phyloP scores from a whole-genome alignment of 805 yeast genomes.

The Yarrowia deformans region DNA sequence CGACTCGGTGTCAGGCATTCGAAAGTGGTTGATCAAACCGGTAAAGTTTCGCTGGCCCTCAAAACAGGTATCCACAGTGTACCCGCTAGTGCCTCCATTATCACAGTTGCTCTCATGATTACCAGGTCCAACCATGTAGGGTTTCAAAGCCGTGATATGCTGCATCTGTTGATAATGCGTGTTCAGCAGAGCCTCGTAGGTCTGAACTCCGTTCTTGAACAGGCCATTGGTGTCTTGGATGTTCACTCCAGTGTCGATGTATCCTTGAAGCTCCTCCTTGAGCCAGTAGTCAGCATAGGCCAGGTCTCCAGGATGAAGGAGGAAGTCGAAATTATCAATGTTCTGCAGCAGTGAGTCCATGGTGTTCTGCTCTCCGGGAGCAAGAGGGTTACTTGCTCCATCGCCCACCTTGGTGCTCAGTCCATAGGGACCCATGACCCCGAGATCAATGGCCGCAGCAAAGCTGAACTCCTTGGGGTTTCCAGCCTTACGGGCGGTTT shows the following conservation, averaged over 20 bases:
- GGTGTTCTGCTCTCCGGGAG: constrained; percentile 41
- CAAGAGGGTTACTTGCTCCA: constrained; percentile 16
- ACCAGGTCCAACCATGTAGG: constrained; percentile 48
- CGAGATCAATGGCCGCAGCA: constrained; percentile 38
- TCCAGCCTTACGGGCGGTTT: constrained; percentile 42
- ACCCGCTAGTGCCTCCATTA: constrained; percentile 40
- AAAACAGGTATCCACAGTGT: constrained; percentile 41
- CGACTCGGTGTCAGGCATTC: constrained; percentile 48
- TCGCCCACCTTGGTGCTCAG: constrained; percentile 34
- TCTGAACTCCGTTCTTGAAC: constrained; percentile 39
- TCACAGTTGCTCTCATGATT: constrained; percentile 46
- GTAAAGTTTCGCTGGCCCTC: constrained; percentile 48
- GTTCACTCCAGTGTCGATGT: constrained; percentile 40
- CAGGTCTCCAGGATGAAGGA: constrained; percentile 48
- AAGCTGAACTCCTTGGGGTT: constrained; percentile 32
- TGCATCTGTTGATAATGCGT: constrained; percentile 43
- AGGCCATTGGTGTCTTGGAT: constrained; percentile 15
- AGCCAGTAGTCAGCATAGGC: constrained; percentile 50
- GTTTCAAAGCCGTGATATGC: constrained; percentile 42
- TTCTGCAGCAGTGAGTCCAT: constrained; percentile 42
- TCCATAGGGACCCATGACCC: constrained; percentile 40
- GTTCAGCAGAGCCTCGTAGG: constrained; percentile 45
- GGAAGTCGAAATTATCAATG: constrained; percentile 44
- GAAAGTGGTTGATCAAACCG: constrained; percentile 46
- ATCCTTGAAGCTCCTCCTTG: constrained; percentile 42